Base-by-base conservation (phyloP, 257 asterid genomes). In the Penstemon newberryi region DNA sequence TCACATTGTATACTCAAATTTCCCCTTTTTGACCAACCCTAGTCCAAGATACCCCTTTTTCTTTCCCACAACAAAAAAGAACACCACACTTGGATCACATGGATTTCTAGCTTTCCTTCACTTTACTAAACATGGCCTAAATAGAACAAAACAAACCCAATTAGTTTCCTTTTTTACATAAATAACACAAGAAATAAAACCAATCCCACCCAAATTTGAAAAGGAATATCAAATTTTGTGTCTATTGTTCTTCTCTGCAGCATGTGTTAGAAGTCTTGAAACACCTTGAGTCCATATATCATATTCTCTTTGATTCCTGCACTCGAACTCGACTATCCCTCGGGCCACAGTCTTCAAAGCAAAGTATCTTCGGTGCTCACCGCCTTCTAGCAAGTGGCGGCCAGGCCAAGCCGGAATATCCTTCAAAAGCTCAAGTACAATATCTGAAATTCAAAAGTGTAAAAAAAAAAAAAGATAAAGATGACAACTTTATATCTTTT, bases 261-360 rank as follows among this genome's bases (percentile, higher is more conserved):
- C 96, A 75, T 85, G 65, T 9, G 87, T 51, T 46, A 91, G 88
- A 56, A 94, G 75, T 78, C 96, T 89, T 25, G 96, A 85, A 40
- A 94, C 96, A 56, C 99, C 99, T 60, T 85, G 96, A 75, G 98
- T 89, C 99, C 98, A 94, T 7, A 89, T 80, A 77, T 91, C 96
- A 45, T 89, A 89, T 54, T 94, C 99, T 47, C 96, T 83, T 53
- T 87, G 88, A 43, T 89, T 83, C 80, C 80, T 65, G 65, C 99
- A 94, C 80, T 94, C 99, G 8, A 94, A 94, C 61, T 94, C 99
- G 0, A 94, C 93, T 0, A 89, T 85, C 40, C 99, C 96, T 3
- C 98, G 80, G 1, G 77, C 46, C 19, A 94, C 71, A 0, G 99
- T 94, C 83, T 83, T 89, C 77, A 94, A 64, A 0, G 89, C 99